Evolutionary conservation across 148 eudicot genomes (phyloP).

Genomic region (Spergularia marina): DNA sequence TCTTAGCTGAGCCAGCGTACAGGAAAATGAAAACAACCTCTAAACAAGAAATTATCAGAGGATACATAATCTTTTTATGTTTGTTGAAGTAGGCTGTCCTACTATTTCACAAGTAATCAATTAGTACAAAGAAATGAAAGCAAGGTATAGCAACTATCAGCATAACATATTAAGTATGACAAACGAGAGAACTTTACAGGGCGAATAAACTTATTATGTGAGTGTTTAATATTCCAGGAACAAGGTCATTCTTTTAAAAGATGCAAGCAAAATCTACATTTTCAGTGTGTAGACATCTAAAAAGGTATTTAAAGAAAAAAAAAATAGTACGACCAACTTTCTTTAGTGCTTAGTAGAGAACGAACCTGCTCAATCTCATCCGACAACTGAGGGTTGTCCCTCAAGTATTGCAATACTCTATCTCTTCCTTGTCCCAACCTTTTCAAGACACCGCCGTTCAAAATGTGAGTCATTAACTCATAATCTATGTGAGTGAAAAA

Average conservation of each 20-base stretch:
- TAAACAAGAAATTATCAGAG: neutral
- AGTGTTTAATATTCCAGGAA: neutral
- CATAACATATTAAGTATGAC: too few relatives aligned
- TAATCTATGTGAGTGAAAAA: neutral
- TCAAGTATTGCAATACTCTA: constrained; percentile 72
- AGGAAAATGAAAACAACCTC: neutral
- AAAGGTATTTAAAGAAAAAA: neutral
- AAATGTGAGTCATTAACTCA: neutral
- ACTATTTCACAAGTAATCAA: neutral
- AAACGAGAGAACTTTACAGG: too few relatives aligned
- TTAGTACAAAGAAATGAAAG: neutral
- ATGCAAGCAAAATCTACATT: neutral
- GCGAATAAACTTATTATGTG: neutral
- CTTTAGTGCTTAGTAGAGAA: neutral
- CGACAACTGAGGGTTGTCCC: constrained; percentile 70
- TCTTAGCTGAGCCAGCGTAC: neutral
- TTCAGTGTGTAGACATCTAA: neutral
- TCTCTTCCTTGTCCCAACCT: constrained; percentile 99
- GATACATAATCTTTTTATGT: neutral
- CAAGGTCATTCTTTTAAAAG: neutral
- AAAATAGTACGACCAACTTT: too few relatives aligned
- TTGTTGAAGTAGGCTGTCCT: neutral
- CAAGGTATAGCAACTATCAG: neutral
- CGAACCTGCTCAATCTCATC: constrained; percentile 89
- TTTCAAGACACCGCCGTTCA: constrained; percentile 12